Conservation (phyloP, 768 basidiomycete genomes). For the Coprinopsis sp. region DNA sequence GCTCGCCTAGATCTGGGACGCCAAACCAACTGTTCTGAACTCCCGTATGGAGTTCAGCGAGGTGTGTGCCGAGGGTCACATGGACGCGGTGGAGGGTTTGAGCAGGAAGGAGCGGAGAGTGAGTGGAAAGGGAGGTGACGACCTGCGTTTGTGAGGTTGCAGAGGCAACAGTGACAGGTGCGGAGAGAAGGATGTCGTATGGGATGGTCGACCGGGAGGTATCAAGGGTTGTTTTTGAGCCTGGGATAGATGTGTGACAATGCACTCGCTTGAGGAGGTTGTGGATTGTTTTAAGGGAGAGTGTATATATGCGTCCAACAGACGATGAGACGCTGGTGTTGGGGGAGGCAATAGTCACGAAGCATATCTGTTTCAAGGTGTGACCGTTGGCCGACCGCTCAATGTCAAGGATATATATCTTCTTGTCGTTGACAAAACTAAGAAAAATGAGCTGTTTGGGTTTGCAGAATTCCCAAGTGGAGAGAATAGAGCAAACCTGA, state of each 20-base stretch:
- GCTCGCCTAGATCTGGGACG: slow-evolving; percentile 30
- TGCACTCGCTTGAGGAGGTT: slow-evolving; percentile 39
- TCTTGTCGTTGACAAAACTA: too few relatives aligned
- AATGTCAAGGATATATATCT: too few relatives aligned
- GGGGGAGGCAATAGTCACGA: too few relatives aligned
- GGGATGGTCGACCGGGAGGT: slow-evolving; percentile 40
- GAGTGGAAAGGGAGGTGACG: slow-evolving; percentile 39
- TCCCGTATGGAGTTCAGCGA: slow-evolving; percentile 56
- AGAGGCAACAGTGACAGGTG: slow-evolving; percentile 32
- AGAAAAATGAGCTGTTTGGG: too few relatives aligned
- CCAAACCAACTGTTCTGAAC: slow-evolving; percentile 82
- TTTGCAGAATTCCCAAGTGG: too few relatives aligned
- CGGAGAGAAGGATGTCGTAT: slow-evolving; percentile 50
- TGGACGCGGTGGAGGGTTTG: too few relatives aligned
- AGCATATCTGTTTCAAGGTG: too few relatives aligned
- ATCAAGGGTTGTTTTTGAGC: slow-evolving; percentile 47
- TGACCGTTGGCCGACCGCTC: too few relatives aligned
- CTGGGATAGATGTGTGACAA: slow-evolving; percentile 44
- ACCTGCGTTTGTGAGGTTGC: slow-evolving; percentile 29
- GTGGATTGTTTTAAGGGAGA: slow-evolving; percentile 34
- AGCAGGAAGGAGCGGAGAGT: too few relatives aligned
- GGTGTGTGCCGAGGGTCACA: slow-evolving; percentile 54
- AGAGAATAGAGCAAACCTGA: too few relatives aligned
- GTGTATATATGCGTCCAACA: too few relatives aligned
- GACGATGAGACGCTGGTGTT: too few relatives aligned